These are phyloP conservation scores for Ogataea philodendri DNA, from an alignment of 805 yeast species.

Conservation along the genomic window DNA sequence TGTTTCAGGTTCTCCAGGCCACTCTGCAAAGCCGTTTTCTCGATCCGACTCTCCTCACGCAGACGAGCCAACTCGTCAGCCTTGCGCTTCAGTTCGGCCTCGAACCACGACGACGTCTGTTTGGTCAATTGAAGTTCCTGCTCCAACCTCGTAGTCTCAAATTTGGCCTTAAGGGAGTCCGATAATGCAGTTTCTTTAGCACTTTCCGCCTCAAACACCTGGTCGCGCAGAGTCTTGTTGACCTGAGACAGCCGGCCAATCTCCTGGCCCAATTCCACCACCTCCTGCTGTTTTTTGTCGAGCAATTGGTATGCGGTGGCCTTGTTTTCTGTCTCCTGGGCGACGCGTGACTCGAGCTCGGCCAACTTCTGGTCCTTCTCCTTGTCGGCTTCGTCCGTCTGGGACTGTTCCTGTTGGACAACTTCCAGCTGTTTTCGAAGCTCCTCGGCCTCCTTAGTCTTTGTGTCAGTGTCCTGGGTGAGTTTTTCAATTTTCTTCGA, in stretches of 20 bases:
- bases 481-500: slow-evolving; percentile 34
- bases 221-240: slow-evolving; percentile 42
- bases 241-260: slow-evolving; percentile 38
- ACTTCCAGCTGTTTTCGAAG: slow-evolving; percentile 23
- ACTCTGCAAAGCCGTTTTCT: slow-evolving; percentile 32
- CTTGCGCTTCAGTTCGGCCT: slow-evolving; percentile 33
- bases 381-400: slow-evolving; percentile 12
- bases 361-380: slow-evolving; percentile 1
- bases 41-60: slow-evolving; percentile 31
- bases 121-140: slow-evolving; percentile 33
- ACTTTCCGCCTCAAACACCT: slow-evolving; percentile 38
- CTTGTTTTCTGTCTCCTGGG: slow-evolving; percentile 29
- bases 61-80: slow-evolving; percentile 29
- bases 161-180: slow-evolving; percentile 27
- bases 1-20: slow-evolving; percentile 38
- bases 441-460: slow-evolving; percentile 24
- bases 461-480: slow-evolving; percentile 29
- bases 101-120: slow-evolving; percentile 36
- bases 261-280: slow-evolving; percentile 39
- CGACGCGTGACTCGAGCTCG: slow-evolving; percentile 15
- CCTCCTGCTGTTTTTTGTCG: slow-evolving; percentile 37
- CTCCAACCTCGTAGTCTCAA: slow-evolving; percentile 27
- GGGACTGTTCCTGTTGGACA: slow-evolving; percentile 23
- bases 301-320: slow-evolving; percentile 35
- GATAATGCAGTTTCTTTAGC: slow-evolving; percentile 30